phyloP scores from a whole-genome alignment of 2,329 filamentous ascomycete genomes.

The Aspergillus clavatus region DNA sequence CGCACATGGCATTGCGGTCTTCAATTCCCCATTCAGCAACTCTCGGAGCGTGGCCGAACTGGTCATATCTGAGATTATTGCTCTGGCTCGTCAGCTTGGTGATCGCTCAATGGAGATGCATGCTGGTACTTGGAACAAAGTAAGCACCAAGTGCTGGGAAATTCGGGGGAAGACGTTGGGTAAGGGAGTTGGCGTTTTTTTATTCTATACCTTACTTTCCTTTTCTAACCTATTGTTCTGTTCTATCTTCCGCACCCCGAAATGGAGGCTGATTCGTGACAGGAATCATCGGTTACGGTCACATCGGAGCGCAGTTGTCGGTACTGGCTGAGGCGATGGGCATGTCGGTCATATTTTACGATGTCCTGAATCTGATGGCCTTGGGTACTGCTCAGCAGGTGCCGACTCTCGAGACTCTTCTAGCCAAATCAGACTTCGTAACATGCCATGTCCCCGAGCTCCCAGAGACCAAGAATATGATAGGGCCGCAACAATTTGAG shows the following conservation, averaged over 20 bases:
- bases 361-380: conserved; percentile 90
- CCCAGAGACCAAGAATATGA: conserved; percentile 88
- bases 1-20: conserved; percentile 76
- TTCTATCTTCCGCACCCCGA: conserved; percentile 2
- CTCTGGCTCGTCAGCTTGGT: conserved; percentile 82
- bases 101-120: conserved; percentile 95
- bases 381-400: conserved; percentile 85
- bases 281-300: conserved; percentile 93
- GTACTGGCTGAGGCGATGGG: conserved; percentile 96
- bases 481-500: conserved; percentile 70
- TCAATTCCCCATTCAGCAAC: conserved; percentile 99
- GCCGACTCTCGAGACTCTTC: conserved; percentile 67
- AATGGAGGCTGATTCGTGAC: conserved; percentile 10
- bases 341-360: conserved; percentile 97
- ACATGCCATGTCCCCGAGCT: conserved; percentile 93
- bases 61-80: conserved; percentile 90
- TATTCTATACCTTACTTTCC: no score
- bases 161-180: conserved; percentile 95
- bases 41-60: conserved; percentile 94
- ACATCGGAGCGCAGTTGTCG: conserved; percentile 93
- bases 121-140: conserved; percentile 94
- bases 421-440: conserved; percentile 81
- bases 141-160: conserved; percentile 95
- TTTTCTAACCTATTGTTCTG: no score
- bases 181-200: no score